Conservation (phyloP, 108 stramenopile species). For the Fistulifera pelliculosa region DNA sequence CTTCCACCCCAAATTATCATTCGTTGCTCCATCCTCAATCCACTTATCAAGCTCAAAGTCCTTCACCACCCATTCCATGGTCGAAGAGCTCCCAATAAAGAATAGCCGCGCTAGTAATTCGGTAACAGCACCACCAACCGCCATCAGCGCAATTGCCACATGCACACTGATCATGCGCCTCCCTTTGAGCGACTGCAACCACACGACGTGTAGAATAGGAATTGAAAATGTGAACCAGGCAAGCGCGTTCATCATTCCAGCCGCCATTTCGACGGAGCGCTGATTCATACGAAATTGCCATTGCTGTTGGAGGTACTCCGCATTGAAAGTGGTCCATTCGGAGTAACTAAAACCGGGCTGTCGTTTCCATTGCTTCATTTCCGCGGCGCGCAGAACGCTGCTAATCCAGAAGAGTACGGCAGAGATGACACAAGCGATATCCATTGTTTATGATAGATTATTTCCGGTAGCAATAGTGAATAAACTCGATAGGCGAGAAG, state of each 20-base stretch:
- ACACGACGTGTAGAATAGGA: slow-evolving; percentile 59
- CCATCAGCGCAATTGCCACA: slow-evolving; percentile 40
- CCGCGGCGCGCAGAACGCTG: too few species aligned
- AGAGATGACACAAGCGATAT: too few species aligned
- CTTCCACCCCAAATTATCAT: slow-evolving; percentile 61
- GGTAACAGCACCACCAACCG: slow-evolving; percentile 42
- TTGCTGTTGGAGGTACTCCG: slow-evolving; percentile 39
- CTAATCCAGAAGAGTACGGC: too few species aligned
- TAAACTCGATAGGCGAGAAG: too few species aligned
- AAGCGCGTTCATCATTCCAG: slow-evolving; percentile 30
- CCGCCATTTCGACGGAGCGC: slow-evolving; percentile 11
- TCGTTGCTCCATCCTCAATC: slow-evolving; percentile 9
- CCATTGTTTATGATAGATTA: too few species aligned
- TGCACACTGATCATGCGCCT: slow-evolving; percentile 39
- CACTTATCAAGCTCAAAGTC: slow-evolving; percentile 64
- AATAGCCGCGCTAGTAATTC: slow-evolving; percentile 54
- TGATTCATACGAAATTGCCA: slow-evolving; percentile 37
- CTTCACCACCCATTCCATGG: slow-evolving; percentile 36
- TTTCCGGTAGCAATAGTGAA: too few species aligned
- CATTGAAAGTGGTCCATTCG: slow-evolving; percentile 40
- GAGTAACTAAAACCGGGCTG: slow-evolving; percentile 14
- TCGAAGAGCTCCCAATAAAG: slow-evolving; percentile 37
- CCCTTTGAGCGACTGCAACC: slow-evolving; percentile 50
- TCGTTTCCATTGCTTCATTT: background rate
- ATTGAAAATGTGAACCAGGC: slow-evolving; percentile 59